Evolutionary conservation across 192 early-diverging fungal species (phyloP).

Genomic region (Podila verticillata): DNA sequence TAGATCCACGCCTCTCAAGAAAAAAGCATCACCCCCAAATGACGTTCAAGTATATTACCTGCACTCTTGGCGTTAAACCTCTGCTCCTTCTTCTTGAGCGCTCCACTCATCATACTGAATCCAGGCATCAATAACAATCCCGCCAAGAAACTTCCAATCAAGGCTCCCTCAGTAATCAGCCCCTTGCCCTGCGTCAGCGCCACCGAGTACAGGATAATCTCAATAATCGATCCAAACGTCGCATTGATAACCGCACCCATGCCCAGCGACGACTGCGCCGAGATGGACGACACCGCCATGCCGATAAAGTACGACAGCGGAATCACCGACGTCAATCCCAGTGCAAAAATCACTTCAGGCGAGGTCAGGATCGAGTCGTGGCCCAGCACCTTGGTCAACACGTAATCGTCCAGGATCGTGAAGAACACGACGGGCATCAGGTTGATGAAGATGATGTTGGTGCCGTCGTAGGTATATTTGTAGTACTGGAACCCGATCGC

Average conservation of each 20-base stretch:
- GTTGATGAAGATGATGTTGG: slow-evolving; percentile 98
- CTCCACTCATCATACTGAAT: slow-evolving; percentile 92
- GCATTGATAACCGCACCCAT: slow-evolving; percentile 97
- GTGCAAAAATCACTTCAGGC: slow-evolving; percentile 71
- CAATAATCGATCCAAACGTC: slow-evolving; percentile 96
- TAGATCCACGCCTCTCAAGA: not conserved
- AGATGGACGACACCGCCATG: slow-evolving; percentile 96
- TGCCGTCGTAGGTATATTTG: slow-evolving; percentile 95
- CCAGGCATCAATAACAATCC: slow-evolving; percentile 94
- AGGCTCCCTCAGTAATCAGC: slow-evolving; percentile 86
- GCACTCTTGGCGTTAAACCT: slow-evolving; percentile 95
- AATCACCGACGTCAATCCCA: slow-evolving; percentile 83
- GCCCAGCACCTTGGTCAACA: slow-evolving; percentile 58
- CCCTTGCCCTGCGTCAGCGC: slow-evolving; percentile 90
- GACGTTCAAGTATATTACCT: slow-evolving; percentile 49
- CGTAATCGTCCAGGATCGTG: slow-evolving; percentile 83
- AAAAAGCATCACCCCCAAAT: not conserved
- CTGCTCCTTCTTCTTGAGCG: slow-evolving; percentile 91
- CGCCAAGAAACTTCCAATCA: slow-evolving; percentile 92
- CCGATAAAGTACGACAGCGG: slow-evolving; percentile 98
- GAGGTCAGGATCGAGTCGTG: slow-evolving; percentile 63
- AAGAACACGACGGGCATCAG: slow-evolving; percentile 85
- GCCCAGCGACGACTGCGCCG: slow-evolving; percentile 91
- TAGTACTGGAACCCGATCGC: slow-evolving; percentile 95
- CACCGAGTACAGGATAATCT: slow-evolving; percentile 93